These are phyloP conservation scores for Rhododendron vialii DNA, from an alignment of 148 eudicot genomes.

Conservation along the genomic window DNA sequence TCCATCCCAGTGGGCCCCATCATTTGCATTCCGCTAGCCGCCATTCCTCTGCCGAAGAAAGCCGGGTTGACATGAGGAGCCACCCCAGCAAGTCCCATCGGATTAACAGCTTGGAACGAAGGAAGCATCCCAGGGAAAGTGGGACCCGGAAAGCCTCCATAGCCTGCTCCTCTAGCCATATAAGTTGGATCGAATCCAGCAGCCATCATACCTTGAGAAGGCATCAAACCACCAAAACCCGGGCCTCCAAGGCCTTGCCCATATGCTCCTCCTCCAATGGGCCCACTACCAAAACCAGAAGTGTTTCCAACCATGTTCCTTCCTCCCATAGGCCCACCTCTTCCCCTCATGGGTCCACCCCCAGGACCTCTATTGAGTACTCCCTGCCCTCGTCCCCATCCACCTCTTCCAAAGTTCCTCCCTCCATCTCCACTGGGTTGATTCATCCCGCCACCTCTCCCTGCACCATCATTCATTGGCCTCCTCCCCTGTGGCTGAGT, in stretches of 20 bases:
- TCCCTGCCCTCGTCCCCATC: conserved; percentile 72
- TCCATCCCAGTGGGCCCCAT: conserved; percentile 70
- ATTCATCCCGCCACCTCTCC: conserved; percentile 64
- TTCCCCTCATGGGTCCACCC: conserved; percentile 61
- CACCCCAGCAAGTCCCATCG: conserved; percentile 84
- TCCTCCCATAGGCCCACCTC: conserved; percentile 69
- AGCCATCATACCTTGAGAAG: conserved; percentile 88
- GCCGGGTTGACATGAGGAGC: conserved; percentile 97
- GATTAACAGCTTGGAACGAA: conserved; percentile 65
- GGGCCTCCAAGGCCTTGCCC: conserved; percentile 76
- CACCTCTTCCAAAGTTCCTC: conserved; percentile 72
- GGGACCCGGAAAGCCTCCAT: conserved; percentile 75
- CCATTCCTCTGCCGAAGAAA: conserved; percentile 81
- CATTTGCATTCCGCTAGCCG: conserved; percentile 76
- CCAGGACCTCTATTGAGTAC: conserved; percentile 58
- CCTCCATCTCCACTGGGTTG: conserved; percentile 63
- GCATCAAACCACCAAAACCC: conserved; percentile 73
- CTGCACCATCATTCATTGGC: conserved; percentile 55
- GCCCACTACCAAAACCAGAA: conserved; percentile 45
- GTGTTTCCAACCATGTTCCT: conserved; percentile 43
- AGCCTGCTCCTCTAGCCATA: conserved; percentile 84
- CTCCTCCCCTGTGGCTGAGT: conserved; percentile 67
- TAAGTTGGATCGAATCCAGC: conserved; percentile 78
- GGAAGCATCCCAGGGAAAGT: conserved; percentile 81
- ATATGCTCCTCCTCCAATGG: conserved; percentile 44